phyloP scores from a whole-genome alignment of 441 rosid genomes.

The Pelargonium citronellum region DNA sequence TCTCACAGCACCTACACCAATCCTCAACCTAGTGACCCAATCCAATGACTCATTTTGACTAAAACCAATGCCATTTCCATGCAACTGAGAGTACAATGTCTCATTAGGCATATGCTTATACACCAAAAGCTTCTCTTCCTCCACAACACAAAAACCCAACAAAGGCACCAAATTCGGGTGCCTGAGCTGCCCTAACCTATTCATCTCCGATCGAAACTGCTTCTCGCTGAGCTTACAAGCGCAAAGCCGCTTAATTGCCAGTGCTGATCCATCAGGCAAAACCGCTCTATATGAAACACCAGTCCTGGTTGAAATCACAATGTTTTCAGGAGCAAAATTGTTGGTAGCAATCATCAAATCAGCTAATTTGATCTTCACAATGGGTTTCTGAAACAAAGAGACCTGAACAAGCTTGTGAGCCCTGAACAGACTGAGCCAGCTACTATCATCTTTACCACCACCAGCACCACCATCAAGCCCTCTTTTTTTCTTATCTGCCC shows the following conservation, averaged over 20 bases:
- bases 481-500: slow-evolving; percentile 30
- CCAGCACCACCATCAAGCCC: slow-evolving; percentile 33
- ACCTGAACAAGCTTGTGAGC: slow-evolving; percentile 62
- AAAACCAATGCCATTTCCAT: slow-evolving; percentile 29
- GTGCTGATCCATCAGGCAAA: slow-evolving; percentile 55
- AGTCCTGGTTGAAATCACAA: slow-evolving; percentile 40
- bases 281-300: slow-evolving; percentile 54
- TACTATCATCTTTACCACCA: slow-evolving; percentile 36
- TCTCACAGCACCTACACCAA: slow-evolving; percentile 59
- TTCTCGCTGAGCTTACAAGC: slow-evolving; percentile 46
- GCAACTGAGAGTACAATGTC: slow-evolving; percentile 42
- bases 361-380: slow-evolving; percentile 48
- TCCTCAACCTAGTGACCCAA: slow-evolving; percentile 49
- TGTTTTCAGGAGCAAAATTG: slow-evolving; percentile 34
- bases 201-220: slow-evolving; percentile 53
- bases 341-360: slow-evolving; percentile 50
- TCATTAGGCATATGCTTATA: slow-evolving; percentile 60
- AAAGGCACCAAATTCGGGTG: slow-evolving; percentile 70
- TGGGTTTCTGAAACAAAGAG: slow-evolving; percentile 58
- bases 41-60: slow-evolving; percentile 29
- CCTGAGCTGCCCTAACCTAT: slow-evolving; percentile 46
- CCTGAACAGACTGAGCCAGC: slow-evolving; percentile 50
- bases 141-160: slow-evolving; percentile 53
- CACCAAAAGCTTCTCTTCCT: slow-evolving; percentile 59
- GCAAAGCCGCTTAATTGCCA: slow-evolving; percentile 52